Evolutionary conservation across 2,329 filamentous ascomycete genomes (phyloP), one percentile per base, ranked within the genome.

Genomic region (Fusarium domesticum): DNA sequence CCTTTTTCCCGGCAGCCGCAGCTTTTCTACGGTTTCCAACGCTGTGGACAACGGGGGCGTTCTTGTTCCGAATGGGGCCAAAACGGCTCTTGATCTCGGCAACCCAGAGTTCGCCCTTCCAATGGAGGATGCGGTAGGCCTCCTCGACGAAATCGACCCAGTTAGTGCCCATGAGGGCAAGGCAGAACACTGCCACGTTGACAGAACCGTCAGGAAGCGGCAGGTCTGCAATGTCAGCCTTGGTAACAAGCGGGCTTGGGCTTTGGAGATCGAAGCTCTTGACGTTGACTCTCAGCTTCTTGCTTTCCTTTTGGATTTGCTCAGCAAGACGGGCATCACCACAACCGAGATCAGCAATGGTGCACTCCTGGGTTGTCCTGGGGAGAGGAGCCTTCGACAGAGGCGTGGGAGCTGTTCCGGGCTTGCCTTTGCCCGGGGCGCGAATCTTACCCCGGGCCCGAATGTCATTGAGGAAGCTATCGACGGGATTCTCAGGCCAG

Each of bases 121-220:
- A 91, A 62, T 89, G 85, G 50, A 98, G 78, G 39, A 97, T 77
- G 42, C 93, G 84, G 73, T 89, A 95, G 12, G 92, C 92, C 71
- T 98, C 93, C 70, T 97, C 93, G 60, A 98, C 80, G 65, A 98
- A 97, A 58, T 89, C 84, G 41, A 95, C 80, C 92, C 93, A 98
- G 71, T 98, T 98, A 43, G 93, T 98, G 62, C 93, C 93, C 93
- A 98, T 98, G 47, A 98, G 80, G 38, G 92, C 93, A 23, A 98
- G 78, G 67, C 93, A 98, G 74, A 97, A 97, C 56, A 98, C 84
- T 37, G 88, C 88, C 5, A 98, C 77, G 66, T 98, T 90, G 49
- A 90, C 83, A 50, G 79, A 83, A 35, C 82, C 84, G 56, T 91
- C 83, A 5, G 74, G 73, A 1, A 96, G 72, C 0, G 92, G 92